phyloP scores from a whole-genome alignment of 2,329 filamentous ascomycete genomes.

The Colletotrichum chlorophyti region DNA sequence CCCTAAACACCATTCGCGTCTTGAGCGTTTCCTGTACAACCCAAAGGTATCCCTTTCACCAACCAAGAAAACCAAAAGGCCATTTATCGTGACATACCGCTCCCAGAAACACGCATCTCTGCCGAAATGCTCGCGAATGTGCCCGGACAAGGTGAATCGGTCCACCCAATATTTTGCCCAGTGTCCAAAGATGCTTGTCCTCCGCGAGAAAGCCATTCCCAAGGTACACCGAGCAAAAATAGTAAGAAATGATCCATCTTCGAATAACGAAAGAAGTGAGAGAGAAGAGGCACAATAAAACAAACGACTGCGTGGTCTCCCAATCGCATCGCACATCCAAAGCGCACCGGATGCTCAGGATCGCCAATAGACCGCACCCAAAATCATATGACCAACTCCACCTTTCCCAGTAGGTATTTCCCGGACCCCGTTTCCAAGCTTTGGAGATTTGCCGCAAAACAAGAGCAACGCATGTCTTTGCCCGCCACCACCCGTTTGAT shows the following conservation, averaged over 20 bases:
- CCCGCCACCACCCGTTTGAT: conserved; percentile 39
- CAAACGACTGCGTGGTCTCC: conserved; percentile 8
- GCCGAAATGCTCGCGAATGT: conserved; percentile 28
- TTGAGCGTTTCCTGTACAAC: conserved; percentile 30
- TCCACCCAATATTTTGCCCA: conserved; percentile 13
- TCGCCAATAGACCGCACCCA: conserved; percentile 20
- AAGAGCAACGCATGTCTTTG: conserved; percentile 41
- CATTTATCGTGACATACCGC: conserved; percentile 30
- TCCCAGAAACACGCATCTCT: conserved; percentile 24
- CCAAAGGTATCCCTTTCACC: conserved; percentile 27
- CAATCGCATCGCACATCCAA: conserved; percentile 1
- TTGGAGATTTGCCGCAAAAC: conserved; percentile 34
- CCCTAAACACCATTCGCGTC: conserved; percentile 28
- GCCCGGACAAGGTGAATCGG: conserved; percentile 22
- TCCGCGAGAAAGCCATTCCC: not conserved
- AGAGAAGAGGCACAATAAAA: conserved; percentile 22
- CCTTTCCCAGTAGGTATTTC: conserved; percentile 34
- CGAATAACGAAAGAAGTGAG: conserved; percentile 19
- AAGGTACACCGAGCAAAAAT: conserved; percentile 7
- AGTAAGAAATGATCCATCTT: conserved; percentile 21
- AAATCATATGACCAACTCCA: conserved; percentile 44
- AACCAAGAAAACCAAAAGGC: conserved; percentile 21
- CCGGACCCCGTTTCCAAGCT: conserved; percentile 35
- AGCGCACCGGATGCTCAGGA: conserved; percentile 31
- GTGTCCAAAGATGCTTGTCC: conserved; percentile 11